A percentile compares a stretch with the other conserved stretches of the same genome.
These are phyloP conservation scores for Lentinula lateritia DNA, from an alignment of 768 basidiomycete genomes.

Conservation along the genomic window DNA sequence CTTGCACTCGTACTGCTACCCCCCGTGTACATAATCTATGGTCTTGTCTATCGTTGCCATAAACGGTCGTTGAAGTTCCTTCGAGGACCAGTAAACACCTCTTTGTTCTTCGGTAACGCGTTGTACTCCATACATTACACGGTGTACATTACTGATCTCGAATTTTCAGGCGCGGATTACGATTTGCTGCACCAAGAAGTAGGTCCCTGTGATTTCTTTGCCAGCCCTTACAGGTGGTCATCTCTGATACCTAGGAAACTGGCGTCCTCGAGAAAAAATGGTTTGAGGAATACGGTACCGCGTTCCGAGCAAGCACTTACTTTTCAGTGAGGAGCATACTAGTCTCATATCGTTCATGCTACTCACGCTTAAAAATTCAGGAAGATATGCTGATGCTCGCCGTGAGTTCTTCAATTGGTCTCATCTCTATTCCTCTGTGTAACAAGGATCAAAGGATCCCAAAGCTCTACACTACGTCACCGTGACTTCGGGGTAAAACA, in stretches of 20 bases:
- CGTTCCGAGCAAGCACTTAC: not conserved
- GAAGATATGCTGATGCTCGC: slow-evolving; percentile 1
- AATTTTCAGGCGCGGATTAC: not conserved
- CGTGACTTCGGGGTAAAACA: slow-evolving; percentile 8
- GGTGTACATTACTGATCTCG: not conserved
- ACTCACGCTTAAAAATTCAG: not conserved
- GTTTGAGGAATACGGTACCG: slow-evolving; percentile 1
- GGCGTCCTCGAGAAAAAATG: not conserved
- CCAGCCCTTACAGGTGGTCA: not conserved
- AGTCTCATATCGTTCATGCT: not conserved
- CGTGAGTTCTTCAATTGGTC: not conserved
- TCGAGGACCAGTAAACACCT: not conserved
- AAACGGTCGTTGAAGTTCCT: not conserved
- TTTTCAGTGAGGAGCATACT: not conserved
- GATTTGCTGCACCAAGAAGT: not conserved
- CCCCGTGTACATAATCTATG: not conserved
- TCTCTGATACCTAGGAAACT: not conserved
- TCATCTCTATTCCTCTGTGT: not conserved
- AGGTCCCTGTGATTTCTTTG: not conserved
- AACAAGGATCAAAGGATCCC: not conserved
- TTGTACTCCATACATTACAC: not conserved
- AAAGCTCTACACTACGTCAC: slow-evolving; percentile 17
- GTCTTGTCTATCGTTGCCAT: not conserved
- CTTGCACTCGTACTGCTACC: not conserved
- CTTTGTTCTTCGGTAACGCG: not conserved